phyloP scores from a whole-genome alignment of 495 filamentous ascomycete species.

The Massariosphaeria phaeospora region DNA sequence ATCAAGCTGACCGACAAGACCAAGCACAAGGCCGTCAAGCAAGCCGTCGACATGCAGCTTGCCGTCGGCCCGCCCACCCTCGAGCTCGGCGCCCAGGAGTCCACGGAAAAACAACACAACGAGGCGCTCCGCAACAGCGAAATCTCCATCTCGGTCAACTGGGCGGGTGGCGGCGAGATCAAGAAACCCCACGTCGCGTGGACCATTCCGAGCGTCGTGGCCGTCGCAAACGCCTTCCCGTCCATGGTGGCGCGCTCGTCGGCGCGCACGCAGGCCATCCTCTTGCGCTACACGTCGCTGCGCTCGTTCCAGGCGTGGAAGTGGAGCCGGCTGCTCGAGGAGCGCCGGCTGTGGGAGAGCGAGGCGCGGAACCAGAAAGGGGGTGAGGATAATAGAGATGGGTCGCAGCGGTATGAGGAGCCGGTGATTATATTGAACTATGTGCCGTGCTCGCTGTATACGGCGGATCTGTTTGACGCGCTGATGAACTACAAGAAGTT shows the following conservation, averaged over 20 bases:
- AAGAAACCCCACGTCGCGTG: slow-evolving; percentile 37
- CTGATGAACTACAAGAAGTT: slow-evolving; percentile 38
- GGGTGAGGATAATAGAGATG: slow-evolving; percentile 23
- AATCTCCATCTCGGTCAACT: slow-evolving; percentile 40
- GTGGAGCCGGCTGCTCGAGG: slow-evolving; percentile 21
- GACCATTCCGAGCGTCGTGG: slow-evolving; percentile 35
- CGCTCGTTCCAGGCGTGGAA: slow-evolving; percentile 37
- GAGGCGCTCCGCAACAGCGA: slow-evolving; percentile 37
- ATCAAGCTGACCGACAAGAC: slow-evolving; percentile 39
- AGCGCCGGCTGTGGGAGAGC: slow-evolving; percentile 10
- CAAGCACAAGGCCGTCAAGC: slow-evolving; percentile 35
- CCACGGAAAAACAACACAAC: slow-evolving; percentile 24
- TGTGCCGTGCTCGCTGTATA: slow-evolving; percentile 38
- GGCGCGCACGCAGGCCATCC: slow-evolving; percentile 35
- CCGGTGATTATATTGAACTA: slow-evolving; percentile 37
- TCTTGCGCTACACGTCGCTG: slow-evolving; percentile 35
- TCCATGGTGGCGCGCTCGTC: slow-evolving; percentile 37
- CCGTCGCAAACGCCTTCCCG: slow-evolving; percentile 37
- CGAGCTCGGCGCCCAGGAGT: slow-evolving; percentile 27
- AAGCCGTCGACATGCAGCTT: slow-evolving; percentile 37
- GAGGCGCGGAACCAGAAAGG: slow-evolving; percentile 24
- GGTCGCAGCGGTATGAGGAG: slow-evolving; percentile 29
- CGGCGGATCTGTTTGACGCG: slow-evolving; percentile 39
- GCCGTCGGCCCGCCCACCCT: slow-evolving; percentile 33
- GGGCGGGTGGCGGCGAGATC: slow-evolving; percentile 40